Base-by-base conservation (phyloP, 352 stramenopile species). In the Globisporangium emineosum region DNA sequence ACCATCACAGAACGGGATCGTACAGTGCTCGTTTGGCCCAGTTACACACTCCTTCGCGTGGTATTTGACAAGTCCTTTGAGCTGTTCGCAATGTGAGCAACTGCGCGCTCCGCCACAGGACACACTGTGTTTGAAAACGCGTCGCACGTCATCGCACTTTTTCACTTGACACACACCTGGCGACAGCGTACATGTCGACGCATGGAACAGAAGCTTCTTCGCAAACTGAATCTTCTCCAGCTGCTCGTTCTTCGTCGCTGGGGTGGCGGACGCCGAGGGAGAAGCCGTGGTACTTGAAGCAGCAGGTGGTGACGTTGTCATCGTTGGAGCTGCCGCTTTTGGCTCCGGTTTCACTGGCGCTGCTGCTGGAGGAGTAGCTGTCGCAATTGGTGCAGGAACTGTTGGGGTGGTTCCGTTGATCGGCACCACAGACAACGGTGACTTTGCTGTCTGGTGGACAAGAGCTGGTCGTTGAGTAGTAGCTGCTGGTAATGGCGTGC, bases 151-250 rank as follows among this genome's bases (percentile, higher is more conserved):
- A 57, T 94, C 85, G 57, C 87, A 96, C 42, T 93, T 91, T 54
- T 91, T 94, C n/a, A 94, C 80, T 37, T 91, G 79, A 54, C 87
- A 96, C 29, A 84, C 54, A 8, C 85, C 82, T 2, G 85, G 73
- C 7, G 72, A 57, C 27, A 91, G 56, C 27, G 68, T 74, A 60
- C 87, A 96, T 3, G 75, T 88, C 0, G 84, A 83, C 27, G 87
- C 82, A 54, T 96, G 87, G 50, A 86, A 86, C 12, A 96, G 42
- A 17, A 96, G 76, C 33, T 89, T 78, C 42, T 92, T 93, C 2
- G 87, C 87, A 57, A 94, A 95, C 54, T 91, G 73, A 43, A 95
- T 94, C 58, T 92, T 95, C 61, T 91, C 87, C 56, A 88, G 64
- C 8, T 83, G 76, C 60, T 94, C 83, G 54, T 83, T 84, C 58